phyloP scores from a whole-genome alignment of 2,329 filamentous ascomycete species.

The Pseudophaeomoniella oleicola region DNA sequence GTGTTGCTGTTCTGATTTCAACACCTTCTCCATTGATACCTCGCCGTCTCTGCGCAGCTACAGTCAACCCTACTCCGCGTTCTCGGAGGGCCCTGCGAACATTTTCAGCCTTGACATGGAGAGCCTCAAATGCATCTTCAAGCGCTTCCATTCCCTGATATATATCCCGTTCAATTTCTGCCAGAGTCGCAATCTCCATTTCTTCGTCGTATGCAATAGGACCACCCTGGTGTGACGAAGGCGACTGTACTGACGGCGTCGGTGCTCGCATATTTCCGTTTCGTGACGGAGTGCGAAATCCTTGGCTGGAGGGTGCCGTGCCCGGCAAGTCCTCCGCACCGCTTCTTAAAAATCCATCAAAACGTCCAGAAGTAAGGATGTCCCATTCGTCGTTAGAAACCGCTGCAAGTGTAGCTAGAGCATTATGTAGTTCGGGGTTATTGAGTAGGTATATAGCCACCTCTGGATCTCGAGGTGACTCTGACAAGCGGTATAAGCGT shows the following conservation, averaged over 20 bases:
- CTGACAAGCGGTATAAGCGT: conserved; percentile 62
- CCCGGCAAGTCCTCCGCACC: conserved; percentile 53
- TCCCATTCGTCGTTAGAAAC: conserved; percentile 94
- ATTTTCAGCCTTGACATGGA: conserved; percentile 73
- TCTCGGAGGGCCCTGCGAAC: conserved; percentile 69
- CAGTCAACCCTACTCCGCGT: conserved; percentile 59
- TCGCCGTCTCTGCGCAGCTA: conserved; percentile 29
- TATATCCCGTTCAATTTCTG: conserved; percentile 85
- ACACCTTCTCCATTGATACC: conserved; percentile 15
- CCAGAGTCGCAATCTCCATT: conserved; percentile 75
- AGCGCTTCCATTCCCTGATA: conserved; percentile 87
- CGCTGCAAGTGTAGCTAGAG: conserved; percentile 72
- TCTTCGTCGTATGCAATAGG: conserved; percentile 88
- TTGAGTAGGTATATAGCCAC: conserved; percentile 74
- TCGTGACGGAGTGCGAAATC: conserved; percentile 12
- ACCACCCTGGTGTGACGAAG: conserved; percentile 44
- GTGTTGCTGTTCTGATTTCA: conserved; percentile 27
- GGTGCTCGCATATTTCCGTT: conserved; percentile 16
- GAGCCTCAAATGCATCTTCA: conserved; percentile 81
- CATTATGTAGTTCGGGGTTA: conserved; percentile 67
- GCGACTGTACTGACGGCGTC: conserved; percentile 4
- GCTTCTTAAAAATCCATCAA: conserved; percentile 91
- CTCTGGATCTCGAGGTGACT: conserved; percentile 69
- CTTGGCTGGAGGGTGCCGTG: conserved; percentile 1
- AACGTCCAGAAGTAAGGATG: conserved; percentile 81